Evolutionary conservation across 352 stramenopile genomes (phyloP), one percentile per base, ranked within the genome.

Genomic region (Globisporangium viniferum): DNA sequence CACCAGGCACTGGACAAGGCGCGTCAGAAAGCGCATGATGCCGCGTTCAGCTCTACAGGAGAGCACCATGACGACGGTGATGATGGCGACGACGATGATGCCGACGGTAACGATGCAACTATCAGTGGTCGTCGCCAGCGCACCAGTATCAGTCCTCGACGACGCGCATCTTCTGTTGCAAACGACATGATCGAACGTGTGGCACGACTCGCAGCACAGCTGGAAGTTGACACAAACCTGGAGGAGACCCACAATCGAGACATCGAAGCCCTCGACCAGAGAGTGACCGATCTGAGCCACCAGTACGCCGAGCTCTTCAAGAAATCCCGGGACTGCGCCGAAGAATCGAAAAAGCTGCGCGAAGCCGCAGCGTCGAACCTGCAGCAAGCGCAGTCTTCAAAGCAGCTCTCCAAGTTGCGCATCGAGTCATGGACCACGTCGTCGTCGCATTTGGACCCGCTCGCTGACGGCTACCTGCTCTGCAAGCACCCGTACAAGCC

Each of bases 391-490:
- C 86, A 92, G 56, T 71, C 73, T 1, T 76, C 77, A 10, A 91
- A 93, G 70, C 73, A 89, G 31, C 64, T 76, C 41, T 73, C 80
- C 4, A 74, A 70, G 9, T 62, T 84, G 7, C 78, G 81, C 4
- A 51, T 93, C 2, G 80, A 79, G 41, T 89, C 83, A 8, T 93
- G 86, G 86, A 84, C 74, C 14, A 66, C 78, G 9, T 81, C 71
- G 51, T 73, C 76, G 1, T 92, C 86, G 2, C 82, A 93, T 29
- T 67, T 94, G 53, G 84, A 92, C 24, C 77, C 86, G 5, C 64
- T 94, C 5, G 84, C 75, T 0, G 82, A 93, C 64, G 84, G 86
- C 4, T 94, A 94, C 59, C 68, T 94, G 39, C 73, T 91, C 0
- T 87, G 79, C 36, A 89, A 90, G 62, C 83, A 92, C 36, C 82